Evolutionary conservation across 371 early-diverging fungal species (phyloP).

Genomic region (Catenaria anguillulae): DNA sequence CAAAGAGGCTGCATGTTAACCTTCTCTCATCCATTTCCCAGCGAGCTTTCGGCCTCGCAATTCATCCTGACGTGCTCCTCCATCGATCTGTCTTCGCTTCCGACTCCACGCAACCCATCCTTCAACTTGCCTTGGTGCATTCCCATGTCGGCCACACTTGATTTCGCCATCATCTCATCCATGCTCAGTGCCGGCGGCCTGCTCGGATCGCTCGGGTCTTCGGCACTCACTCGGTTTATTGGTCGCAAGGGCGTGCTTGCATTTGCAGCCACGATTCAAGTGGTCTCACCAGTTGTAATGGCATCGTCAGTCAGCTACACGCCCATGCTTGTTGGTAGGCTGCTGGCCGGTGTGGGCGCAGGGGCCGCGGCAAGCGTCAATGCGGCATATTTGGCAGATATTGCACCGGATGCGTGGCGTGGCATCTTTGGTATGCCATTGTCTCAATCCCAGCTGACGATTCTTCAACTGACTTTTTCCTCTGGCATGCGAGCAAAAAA

Average conservation of each 20-base stretch:
- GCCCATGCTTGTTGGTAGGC: conserved; percentile 53
- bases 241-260: conserved; percentile 55
- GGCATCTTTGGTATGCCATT: conserved; percentile 39
- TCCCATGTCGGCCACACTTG: conserved; percentile 51
- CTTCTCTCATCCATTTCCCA: not conserved
- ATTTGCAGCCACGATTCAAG: conserved; percentile 17
- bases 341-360: conserved; percentile 67
- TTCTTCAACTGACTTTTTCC: not conserved
- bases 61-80: conserved; percentile 52
- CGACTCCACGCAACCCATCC: not conserved
- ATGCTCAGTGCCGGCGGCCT: conserved; percentile 65
- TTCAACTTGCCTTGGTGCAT: conserved; percentile 49
- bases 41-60: conserved; percentile 41
- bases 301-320: conserved; percentile 31
- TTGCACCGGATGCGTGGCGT: conserved; percentile 53
- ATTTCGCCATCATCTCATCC: conserved; percentile 53
- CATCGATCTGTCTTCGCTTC: conserved; percentile 12
- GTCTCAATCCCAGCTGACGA: not conserved
- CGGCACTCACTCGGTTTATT: conserved; percentile 44
- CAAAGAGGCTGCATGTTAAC: no score
- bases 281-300: conserved; percentile 39
- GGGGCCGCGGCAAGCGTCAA: conserved; percentile 70
- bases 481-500: not conserved
- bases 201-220: conserved; percentile 59
- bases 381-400: conserved; percentile 72